These are phyloP conservation scores for Guadua angustifolia DNA, from an alignment of 176 grass and related monocot genomes.

Conservation along the genomic window DNA sequence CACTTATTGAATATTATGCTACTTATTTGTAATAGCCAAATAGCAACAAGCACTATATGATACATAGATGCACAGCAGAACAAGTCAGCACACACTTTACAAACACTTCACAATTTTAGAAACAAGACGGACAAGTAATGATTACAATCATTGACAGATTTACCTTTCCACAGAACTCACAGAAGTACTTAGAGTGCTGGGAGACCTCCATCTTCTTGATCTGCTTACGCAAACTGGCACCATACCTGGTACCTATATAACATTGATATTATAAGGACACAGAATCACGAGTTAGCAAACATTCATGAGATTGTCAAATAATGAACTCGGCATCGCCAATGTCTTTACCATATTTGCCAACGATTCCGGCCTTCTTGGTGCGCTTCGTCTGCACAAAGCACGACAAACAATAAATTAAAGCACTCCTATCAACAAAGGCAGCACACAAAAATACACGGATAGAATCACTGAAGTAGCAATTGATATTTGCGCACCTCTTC, in stretches of 20 bases:
- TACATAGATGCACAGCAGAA: neutral
- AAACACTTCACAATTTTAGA: neutral
- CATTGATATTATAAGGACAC: slow-evolving; percentile 5
- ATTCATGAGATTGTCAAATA: neutral
- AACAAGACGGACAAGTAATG: neutral
- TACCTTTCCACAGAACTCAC: slow-evolving; percentile 88
- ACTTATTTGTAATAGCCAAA: neutral
- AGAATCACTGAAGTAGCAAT: neutral
- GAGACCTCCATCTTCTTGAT: slow-evolving; percentile 95
- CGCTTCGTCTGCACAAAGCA: slow-evolving; percentile 70
- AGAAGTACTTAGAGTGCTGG: slow-evolving; percentile 87
- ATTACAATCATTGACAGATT: neutral
- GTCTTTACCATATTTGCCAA: slow-evolving; percentile 79
- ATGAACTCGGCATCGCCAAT: neutral
- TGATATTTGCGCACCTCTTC: neutral
- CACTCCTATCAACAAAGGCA: neutral
- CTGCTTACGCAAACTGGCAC: slow-evolving; percentile 86
- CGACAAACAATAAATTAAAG: slow-evolving; percentile 10
- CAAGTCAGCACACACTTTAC: neutral
- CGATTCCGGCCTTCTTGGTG: slow-evolving; percentile 89
- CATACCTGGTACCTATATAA: slow-evolving; percentile 74
- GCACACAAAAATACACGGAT: neutral
- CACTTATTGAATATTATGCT: neutral
- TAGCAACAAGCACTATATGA: neutral
- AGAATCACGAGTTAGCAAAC: neutral